Conservation (phyloP, 768 basidiomycete species). For the Russula sp. region DNA sequence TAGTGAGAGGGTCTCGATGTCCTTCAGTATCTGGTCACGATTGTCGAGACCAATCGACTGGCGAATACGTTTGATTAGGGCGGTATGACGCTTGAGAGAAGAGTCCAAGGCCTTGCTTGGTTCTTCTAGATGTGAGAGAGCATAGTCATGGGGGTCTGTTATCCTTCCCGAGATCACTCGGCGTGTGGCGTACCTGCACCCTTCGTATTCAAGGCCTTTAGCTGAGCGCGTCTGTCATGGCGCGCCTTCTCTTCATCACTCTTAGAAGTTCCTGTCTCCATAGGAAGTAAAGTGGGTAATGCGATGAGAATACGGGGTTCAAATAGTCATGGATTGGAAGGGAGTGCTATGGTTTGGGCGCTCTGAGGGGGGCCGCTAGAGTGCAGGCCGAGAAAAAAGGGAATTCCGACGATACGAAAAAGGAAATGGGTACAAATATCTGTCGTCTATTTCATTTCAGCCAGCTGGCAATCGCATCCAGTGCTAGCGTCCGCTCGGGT, state of each 20-base stretch:
- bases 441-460: background rate
- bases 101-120: slow-evolving; percentile 73
- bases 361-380: background rate
- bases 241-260: slow-evolving; percentile 46
- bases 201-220: slow-evolving; percentile 51
- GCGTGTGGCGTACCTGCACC: slow-evolving; percentile 28
- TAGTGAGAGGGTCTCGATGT: slow-evolving; percentile 81
- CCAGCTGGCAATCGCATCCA: slow-evolving; percentile 16
- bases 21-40: slow-evolving; percentile 83
- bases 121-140: slow-evolving; percentile 37
- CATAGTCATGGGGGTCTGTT: background rate
- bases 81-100: slow-evolving; percentile 92
- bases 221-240: slow-evolving; percentile 46
- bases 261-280: slow-evolving; percentile 26
- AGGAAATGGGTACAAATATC: slow-evolving; percentile 2
- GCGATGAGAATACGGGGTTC: background rate
- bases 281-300: background rate
- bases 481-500: slow-evolving; percentile 25
- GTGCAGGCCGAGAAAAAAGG: background rate
- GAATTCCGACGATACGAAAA: slow-evolving; percentile 13
- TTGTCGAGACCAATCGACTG: slow-evolving; percentile 80
- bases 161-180: slow-evolving; percentile 35
- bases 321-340: slow-evolving; percentile 1
- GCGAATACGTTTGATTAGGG: slow-evolving; percentile 87
- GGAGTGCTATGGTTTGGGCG: too few species aligned